Evolutionary conservation across 1,139 yeast genomes (phyloP).

Genomic region (Suhomyces terraborum): DNA sequence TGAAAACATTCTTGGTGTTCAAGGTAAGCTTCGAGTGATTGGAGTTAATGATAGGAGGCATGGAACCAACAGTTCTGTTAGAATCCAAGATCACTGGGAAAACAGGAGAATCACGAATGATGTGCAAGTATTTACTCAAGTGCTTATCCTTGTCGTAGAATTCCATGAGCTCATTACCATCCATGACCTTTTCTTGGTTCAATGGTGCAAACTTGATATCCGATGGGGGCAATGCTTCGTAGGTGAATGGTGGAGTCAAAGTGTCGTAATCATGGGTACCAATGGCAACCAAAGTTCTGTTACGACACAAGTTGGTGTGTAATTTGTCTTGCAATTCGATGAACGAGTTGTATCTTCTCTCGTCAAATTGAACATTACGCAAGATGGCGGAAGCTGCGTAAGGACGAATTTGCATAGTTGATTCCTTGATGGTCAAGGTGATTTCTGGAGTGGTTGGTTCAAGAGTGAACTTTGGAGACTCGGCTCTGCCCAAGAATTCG

Average conservation of each 20-base stretch:
- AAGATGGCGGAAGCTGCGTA: constrained; percentile 93
- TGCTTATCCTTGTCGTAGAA: constrained; percentile 91
- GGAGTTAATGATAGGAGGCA: constrained; percentile 97
- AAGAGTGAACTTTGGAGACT: constrained; percentile 68
- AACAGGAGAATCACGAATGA: constrained; percentile 85
- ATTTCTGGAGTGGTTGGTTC: constrained; percentile 62
- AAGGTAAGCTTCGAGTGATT: constrained; percentile 86
- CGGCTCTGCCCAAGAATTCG: constrained; percentile 74
- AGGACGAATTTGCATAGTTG: constrained; percentile 77
- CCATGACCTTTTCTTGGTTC: constrained; percentile 76
- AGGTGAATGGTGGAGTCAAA: constrained; percentile 81
- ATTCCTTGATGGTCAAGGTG: constrained; percentile 70
- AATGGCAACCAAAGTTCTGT: constrained; percentile 95
- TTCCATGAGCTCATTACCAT: constrained; percentile 80
- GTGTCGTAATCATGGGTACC: constrained; percentile 96
- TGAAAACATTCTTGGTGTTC: constrained; percentile 83
- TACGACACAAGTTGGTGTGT: constrained; percentile 93
- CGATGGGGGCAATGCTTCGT: constrained; percentile 80
- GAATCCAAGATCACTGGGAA: constrained; percentile 88
- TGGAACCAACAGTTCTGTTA: constrained; percentile 75
- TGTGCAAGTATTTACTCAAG: constrained; percentile 82
- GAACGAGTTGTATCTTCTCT: constrained; percentile 88
- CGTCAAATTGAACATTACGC: constrained; percentile 78
- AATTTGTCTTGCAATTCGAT: constrained; percentile 95
- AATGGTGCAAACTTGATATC: constrained; percentile 81